Evolutionary conservation across 2,329 filamentous ascomycete species (phyloP), one percentile per base, ranked within the genome.

Genomic region (Aspergillus uvarum): DNA sequence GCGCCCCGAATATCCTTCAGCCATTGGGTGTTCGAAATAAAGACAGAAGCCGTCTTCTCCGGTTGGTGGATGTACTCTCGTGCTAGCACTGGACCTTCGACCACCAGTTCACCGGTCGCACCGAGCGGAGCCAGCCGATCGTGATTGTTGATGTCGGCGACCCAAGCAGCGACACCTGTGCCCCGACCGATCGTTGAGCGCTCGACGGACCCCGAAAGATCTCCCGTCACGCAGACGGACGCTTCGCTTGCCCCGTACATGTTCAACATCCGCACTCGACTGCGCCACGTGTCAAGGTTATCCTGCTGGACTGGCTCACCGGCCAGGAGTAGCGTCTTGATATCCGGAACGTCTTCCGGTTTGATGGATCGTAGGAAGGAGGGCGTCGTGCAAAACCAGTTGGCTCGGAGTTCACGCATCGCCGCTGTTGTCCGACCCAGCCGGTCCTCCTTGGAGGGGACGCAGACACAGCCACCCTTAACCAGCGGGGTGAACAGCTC

Each of bases 381-480:
- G 19, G 50, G 50, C 1, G 50, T 52, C 5, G 35, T 31, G 21
- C 29, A 38, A 1, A 35, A 31, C 50, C 50, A 52, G n/a, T 35
- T 52, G 2, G 55, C 59, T 10, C 48, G 51, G 4, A 61, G 52
- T 24, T 62, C 60, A 21, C 56, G 53, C 49, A 85, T 80, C 0
- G 75, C 77, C 0, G 75, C 77, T 0, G 75, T 70, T 7, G 84
- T 74, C 48, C 82, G 76, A 47, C 76, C 72, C 0, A 78, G 59
- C 24, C 79, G 69, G 57, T 82, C 77, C 3, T 73, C 62, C 0
- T 77, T 68, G 0, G 79, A 76, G 0, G 84, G 82, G 0, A 86
- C 74, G 53, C 83, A 85, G 7, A 86, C 76, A 35, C 81, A 84
- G 0, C 81, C 83, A 5, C 84, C 84, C 38, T 79, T 69, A 0